These are phyloP conservation scores for Boeremia exigua DNA, from an alignment of 2,329 filamentous ascomycete species.

Conservation along the genomic window DNA sequence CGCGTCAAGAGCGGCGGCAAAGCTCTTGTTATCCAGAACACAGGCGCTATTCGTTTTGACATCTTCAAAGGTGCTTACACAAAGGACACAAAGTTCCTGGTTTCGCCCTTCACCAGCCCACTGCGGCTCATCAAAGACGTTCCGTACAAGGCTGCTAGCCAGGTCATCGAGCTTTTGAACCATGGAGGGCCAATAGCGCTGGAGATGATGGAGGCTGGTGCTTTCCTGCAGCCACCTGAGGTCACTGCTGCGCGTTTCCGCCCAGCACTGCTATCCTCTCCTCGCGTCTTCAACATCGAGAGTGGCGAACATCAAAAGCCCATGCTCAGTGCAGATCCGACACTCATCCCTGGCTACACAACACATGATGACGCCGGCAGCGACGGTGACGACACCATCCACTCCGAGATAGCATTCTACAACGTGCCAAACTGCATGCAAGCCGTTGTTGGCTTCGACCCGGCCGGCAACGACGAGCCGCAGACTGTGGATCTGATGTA, in stretches of 20 bases:
- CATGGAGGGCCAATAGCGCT: constrained; percentile 60
- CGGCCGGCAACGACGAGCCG: constrained; percentile 55
- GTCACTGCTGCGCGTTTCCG: constrained; percentile 45
- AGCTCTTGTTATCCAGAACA: constrained; percentile 80
- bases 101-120: constrained; percentile 85
- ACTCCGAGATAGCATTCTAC: constrained; percentile 76
- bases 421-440: constrained; percentile 84
- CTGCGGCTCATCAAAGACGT: constrained; percentile 81
- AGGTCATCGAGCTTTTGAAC: constrained; percentile 68
- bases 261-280: background rate
- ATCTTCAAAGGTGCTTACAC: constrained; percentile 94
- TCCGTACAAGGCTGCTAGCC: constrained; percentile 75
- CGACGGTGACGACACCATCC: constrained; percentile 90
- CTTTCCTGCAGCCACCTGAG: constrained; percentile 54
- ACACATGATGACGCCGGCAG: constrained; percentile 82
- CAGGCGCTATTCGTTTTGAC: constrained; percentile 91
- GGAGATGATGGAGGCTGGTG: constrained; percentile 35
- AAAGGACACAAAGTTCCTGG: constrained; percentile 80
- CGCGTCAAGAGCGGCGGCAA: constrained; percentile 60
- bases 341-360: constrained; percentile 79
- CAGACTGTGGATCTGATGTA: constrained; percentile 86
- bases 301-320: constrained; percentile 13
- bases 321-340: constrained; percentile 3
- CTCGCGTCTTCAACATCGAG: background rate
- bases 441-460: constrained; percentile 67